Conservation (phyloP, 2,329 filamentous ascomycete species). For the Colletotrichum sp. region DNA sequence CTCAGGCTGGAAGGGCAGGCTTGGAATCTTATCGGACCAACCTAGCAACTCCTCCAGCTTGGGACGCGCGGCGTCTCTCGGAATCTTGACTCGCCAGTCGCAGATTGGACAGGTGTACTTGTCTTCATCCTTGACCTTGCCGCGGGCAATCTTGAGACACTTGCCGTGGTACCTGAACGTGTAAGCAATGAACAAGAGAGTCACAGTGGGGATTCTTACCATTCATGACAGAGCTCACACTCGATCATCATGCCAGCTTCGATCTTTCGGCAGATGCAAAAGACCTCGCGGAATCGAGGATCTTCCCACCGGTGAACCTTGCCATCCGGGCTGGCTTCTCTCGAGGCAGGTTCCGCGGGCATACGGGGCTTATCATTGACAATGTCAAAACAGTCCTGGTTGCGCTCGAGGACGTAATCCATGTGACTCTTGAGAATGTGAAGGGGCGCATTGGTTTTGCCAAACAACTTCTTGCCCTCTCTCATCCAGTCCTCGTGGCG, state of each 20-base stretch:
- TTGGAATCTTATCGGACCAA: constrained; percentile 83
- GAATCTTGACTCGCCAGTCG: constrained; percentile 96
- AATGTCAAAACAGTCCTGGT: constrained; percentile 89
- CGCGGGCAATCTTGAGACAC: constrained; percentile 95
- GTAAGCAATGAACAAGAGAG: not conserved
- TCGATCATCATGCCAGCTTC: constrained; percentile 99
- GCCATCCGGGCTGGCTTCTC: constrained; percentile 70
- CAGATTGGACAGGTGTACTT: constrained; percentile 99
- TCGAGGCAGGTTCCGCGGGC: constrained; percentile 89
- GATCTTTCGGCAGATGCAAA: constrained; percentile 92
- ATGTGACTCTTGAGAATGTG: constrained; percentile 96
- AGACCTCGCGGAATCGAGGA: constrained; percentile 76
- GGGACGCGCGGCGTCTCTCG: constrained; percentile 91
- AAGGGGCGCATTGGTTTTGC: constrained; percentile 94
- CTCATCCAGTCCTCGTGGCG: constrained; percentile 99
- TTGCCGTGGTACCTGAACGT: constrained; percentile 87
- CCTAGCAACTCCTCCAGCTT: constrained; percentile 88
- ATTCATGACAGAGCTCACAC: constrained; percentile 97
- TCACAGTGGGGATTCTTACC: constrained; percentile 58
- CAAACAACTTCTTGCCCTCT: constrained; percentile 95
- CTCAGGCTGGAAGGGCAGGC: constrained; percentile 91
- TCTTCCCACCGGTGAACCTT: constrained; percentile 63
- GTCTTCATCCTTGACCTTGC: constrained; percentile 97
- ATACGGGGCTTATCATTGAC: constrained; percentile 82
- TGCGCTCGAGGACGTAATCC: constrained; percentile 89